phyloP scores from a whole-genome alignment of 2,329 filamentous ascomycete genomes.

The Fusarium brachygibbosum region DNA sequence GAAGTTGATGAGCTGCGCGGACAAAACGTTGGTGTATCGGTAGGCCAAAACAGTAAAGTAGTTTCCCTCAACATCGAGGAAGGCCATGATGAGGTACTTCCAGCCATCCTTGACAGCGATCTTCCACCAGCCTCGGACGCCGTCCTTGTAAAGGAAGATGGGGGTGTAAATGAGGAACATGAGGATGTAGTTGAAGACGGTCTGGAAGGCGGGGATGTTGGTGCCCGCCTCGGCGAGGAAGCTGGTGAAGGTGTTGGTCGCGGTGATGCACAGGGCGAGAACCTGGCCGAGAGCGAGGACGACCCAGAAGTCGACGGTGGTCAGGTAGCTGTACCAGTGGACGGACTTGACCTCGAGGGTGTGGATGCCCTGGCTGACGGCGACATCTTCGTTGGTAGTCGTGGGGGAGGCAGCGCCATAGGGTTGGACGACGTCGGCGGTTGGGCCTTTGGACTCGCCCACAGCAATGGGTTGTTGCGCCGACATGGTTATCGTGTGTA shows the following conservation, averaged over 20 bases:
- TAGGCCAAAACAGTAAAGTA: conserved; percentile 98
- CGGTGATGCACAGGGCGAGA: conserved; percentile 89
- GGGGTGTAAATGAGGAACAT: conserved; percentile 85
- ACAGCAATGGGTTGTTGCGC: conserved; percentile 18
- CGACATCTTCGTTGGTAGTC: conserved; percentile 49
- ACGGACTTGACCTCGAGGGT: conserved; percentile 67
- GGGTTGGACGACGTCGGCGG: conserved; percentile 29
- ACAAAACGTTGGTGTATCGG: conserved; percentile 90
- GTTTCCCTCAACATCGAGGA: conserved; percentile 96
- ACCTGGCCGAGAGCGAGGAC: conserved; percentile 85
- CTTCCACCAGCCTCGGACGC: conserved; percentile 75
- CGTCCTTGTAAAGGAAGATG: conserved; percentile 83
- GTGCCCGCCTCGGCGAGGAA: conserved; percentile 76
- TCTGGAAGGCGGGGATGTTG: conserved; percentile 94
- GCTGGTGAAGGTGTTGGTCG: conserved; percentile 89
- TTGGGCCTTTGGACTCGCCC: conserved; percentile 45
- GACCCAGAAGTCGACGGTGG: conserved; percentile 88
- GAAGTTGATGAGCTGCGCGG: conserved; percentile 96
- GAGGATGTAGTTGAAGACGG: conserved; percentile 92
- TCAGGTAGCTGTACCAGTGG: conserved; percentile 80
- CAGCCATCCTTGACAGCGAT: conserved; percentile 81
- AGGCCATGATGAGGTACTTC: conserved; percentile 93
- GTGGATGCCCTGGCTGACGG: conserved; percentile 65
- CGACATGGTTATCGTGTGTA: conserved; percentile 27
- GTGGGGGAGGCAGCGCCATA: conserved; percentile 11